Base-by-base conservation (phyloP, 2,329 filamentous ascomycete species). In the Gnomoniopsis sp. region DNA sequence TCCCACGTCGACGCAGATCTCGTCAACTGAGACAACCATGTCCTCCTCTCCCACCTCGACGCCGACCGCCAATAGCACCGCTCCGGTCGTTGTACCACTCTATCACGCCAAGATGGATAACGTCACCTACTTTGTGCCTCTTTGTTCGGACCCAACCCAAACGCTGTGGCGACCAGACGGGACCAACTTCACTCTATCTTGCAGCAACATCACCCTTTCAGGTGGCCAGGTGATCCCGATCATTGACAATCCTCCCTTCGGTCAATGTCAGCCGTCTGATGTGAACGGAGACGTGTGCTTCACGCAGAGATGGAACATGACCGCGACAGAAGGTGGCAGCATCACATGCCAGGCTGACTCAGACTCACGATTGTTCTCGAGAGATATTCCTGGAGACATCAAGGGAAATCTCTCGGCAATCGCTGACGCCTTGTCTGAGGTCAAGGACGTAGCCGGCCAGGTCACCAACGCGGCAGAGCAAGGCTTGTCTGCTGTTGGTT, bases 141-240 rank as follows among this genome's bases (percentile, higher is more conserved):
- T 46, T 2, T 58, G 57, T 36, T 49, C 44, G 2, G 57, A 55
- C 17, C 46, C 21, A n/a, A 22, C 34, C 2, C 57, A 58, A 14
- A 49, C 21, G 15, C 57, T 58, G 8, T 58, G 57, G 57, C 41
- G 43, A 46, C 34, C 57, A 10, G 33, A 47, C 23, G 51, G 50
- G 8, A 19, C 26, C 4, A 50, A 46, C n/a, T 54, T 58, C 8
- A 54, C 46, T 2, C 34, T 54, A 2, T 49, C 46, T 6, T 54
- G 50, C 19, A 10, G 19, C 3, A 47, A 41, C 15, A 49, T 58
- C 19, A 26, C 15, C 10, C 47, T 41, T 30, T 21, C n/a, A n/a
- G 33, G 2, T 22, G 49, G 26, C 6, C 6, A 19, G 34, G 36
- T 34, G n/a, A 34, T 34, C 3, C 43, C n/a, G 3, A 48, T 21